Base-by-base conservation (phyloP, 225 moss, liverwort and hornwort genomes). In the Ulota crispa region DNA sequence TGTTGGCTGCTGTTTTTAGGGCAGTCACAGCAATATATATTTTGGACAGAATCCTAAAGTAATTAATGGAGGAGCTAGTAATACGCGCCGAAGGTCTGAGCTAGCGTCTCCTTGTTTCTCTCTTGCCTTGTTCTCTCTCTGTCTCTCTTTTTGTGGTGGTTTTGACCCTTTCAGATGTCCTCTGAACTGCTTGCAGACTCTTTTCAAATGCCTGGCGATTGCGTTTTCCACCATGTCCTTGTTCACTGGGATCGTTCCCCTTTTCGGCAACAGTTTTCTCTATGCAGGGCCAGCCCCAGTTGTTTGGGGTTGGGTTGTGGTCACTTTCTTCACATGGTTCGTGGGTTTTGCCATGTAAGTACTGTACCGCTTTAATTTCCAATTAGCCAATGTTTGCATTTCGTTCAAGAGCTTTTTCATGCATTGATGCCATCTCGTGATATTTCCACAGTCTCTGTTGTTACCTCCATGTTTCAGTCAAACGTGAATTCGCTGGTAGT, bases 291-390 rank as follows among this genome's bases (percentile, higher is more conserved):
- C 98, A 21, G 91, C 82, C 55, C 83, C 90, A 26, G 79, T 98
- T 27, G 91, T 98, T 16, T 98, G 98, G 98, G 98, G 98, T 66
- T 98, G 98, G 98, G 94, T 98, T 60, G 80, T 95, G 64, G 98
- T 95, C 64, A 87, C 94, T 74, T 93, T 93, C 80, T 98, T 98
- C 87, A 98, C 98, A 23, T 98, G 98, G 98, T 98, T 95, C 83
- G 94, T 98, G 64, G 98, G 98, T 62, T 83, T 95, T 37, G 98
- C 98, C 43, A 95, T 98, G 97, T 88, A 72, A 82, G 88, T 43
- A 27, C 14, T 45, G 1, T 57, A 16, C 42, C 53, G 11, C 37
- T 71, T 72, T 63, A 34, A 60, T 75, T 57, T 64, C 30, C 47
- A 83, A 55, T 54, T 47, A 20, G 30, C 16, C 45, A 73, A 24